A percentile compares a stretch with the other conserved stretches of the same genome.
These are phyloP conservation scores for Hirsutella rhossiliensis DNA, from an alignment of 2,329 filamentous ascomycete species.

Conservation along the genomic window DNA sequence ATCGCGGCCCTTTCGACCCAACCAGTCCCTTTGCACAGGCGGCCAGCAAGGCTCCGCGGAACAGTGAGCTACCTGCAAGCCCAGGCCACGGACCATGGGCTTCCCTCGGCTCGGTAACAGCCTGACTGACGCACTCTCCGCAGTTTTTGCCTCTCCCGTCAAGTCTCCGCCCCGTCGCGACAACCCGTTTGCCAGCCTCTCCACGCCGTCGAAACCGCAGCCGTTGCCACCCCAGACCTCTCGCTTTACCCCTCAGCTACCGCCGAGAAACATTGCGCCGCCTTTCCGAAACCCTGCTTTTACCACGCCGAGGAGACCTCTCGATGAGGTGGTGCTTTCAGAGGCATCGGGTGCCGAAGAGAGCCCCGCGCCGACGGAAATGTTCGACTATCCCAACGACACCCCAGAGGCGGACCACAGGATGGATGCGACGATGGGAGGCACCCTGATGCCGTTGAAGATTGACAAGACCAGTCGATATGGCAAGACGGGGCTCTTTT, in stretches of 20 bases:
- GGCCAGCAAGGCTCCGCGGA: slow-evolving; percentile 25
- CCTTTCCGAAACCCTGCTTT: slow-evolving; percentile 53
- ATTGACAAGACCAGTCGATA: slow-evolving; percentile 34
- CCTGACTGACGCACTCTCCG: slow-evolving; percentile 9
- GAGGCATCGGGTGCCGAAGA: slow-evolving; percentile 47
- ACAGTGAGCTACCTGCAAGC: slow-evolving; percentile 22
- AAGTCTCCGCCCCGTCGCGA: slow-evolving; percentile 17
- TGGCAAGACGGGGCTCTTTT: slow-evolving; percentile 23
- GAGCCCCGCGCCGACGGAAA: slow-evolving; percentile 47
- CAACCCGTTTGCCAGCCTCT: slow-evolving; percentile 23
- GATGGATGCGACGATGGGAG: slow-evolving; percentile 27
- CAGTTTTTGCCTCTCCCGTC: slow-evolving; percentile 26
- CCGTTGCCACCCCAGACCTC: slow-evolving; percentile 28
- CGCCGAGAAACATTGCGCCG: slow-evolving; percentile 30
- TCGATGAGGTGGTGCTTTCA: slow-evolving; percentile 40
- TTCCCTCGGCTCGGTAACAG: background rate
- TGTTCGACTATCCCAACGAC: slow-evolving; percentile 38
- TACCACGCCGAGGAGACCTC: slow-evolving; percentile 47
- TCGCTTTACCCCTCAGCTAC: slow-evolving; percentile 31
- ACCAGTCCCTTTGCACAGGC: slow-evolving; percentile 50
- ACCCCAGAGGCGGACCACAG: slow-evolving; percentile 39
- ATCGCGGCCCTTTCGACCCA: slow-evolving; percentile 42
- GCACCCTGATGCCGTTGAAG: slow-evolving; percentile 32
- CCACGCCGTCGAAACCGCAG: slow-evolving; percentile 28
- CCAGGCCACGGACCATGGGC: background rate